A percentile compares a stretch with the other conserved stretches of the same genome.
Evolutionary conservation across 2,329 filamentous ascomycete species (phyloP).

Genomic region (Aspergillus udagawae): DNA sequence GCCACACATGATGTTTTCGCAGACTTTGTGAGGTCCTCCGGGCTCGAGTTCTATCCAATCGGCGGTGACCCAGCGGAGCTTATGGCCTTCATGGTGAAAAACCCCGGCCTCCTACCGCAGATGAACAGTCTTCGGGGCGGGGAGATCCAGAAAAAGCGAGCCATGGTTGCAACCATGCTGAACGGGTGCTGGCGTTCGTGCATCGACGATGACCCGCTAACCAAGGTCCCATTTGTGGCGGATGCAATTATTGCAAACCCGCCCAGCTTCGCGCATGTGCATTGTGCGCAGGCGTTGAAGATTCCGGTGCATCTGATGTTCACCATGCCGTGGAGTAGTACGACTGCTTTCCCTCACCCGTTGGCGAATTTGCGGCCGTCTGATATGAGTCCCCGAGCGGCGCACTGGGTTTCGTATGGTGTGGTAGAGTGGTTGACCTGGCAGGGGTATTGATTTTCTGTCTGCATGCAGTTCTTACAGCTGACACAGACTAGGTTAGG

Average conservation of each 20-base stretch:
- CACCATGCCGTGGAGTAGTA: constrained; percentile 51
- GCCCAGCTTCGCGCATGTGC: constrained; percentile 50
- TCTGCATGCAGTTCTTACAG: background rate
- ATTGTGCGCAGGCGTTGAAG: constrained; percentile 48
- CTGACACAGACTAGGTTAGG: constrained; percentile 29
- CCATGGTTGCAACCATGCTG: constrained; percentile 36
- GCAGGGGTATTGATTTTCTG: constrained; percentile 39
- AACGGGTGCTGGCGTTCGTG: constrained; percentile 40
- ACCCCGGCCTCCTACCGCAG: constrained; percentile 41
- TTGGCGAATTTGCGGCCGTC: constrained; percentile 45
- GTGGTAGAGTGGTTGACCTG: constrained; percentile 49
- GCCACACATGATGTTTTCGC: constrained; percentile 55
- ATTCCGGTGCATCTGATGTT: constrained; percentile 52
- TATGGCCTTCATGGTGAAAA: constrained; percentile 52
- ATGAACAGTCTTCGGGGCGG: constrained; percentile 36
- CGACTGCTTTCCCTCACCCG: constrained; percentile 46
- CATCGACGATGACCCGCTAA: constrained; percentile 28
- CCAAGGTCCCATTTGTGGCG: constrained; percentile 47
- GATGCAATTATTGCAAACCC: constrained; percentile 55
- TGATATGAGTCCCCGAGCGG: constrained; percentile 28
- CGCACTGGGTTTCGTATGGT: constrained; percentile 46
- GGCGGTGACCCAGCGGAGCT: constrained; percentile 54
- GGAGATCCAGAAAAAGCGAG: constrained; percentile 27
- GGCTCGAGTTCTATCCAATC: constrained; percentile 55
- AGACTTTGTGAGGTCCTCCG: constrained; percentile 50